phyloP scores from a whole-genome alignment of 73 alveolate species.

The Vitrella brassicaformis region DNA sequence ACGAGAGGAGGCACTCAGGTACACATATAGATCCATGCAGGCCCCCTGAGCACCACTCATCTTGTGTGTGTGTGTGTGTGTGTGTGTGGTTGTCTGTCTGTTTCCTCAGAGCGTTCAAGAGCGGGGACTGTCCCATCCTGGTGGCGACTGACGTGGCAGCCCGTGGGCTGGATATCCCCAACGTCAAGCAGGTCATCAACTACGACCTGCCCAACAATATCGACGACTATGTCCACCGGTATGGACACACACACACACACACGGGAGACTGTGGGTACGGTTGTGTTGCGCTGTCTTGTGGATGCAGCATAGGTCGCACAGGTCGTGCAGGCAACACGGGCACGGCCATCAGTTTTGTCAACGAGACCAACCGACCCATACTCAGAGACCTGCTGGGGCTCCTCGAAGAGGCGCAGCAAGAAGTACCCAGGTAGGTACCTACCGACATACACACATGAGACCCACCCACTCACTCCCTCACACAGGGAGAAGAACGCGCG shows the following conservation, averaged over 20 bases:
- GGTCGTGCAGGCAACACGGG: slow-evolving; percentile 87
- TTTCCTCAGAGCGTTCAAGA: slow-evolving; percentile 13
- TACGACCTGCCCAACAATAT: slow-evolving; percentile 36
- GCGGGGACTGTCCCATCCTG: slow-evolving; percentile 32
- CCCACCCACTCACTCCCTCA: too few species aligned
- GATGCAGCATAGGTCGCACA: slow-evolving; percentile 87
- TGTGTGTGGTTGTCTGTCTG: neutral
- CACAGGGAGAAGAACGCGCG: too few species aligned
- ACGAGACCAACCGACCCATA: neutral
- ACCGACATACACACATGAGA: too few species aligned
- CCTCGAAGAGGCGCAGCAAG: neutral
- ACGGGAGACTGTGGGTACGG: neutral
- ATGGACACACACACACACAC: neutral
- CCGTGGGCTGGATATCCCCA: slow-evolving; percentile 47
- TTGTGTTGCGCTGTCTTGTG: slow-evolving; percentile 20
- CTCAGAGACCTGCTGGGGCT: neutral
- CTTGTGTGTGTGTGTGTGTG: slow-evolving; percentile 16
- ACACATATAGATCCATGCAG: too few species aligned
- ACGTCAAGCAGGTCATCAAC: slow-evolving; percentile 41
- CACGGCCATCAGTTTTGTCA: slow-evolving; percentile 69
- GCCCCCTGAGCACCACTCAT: too few species aligned
- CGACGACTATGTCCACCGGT: slow-evolving; percentile 49
- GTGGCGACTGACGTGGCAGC: slow-evolving; percentile 40
- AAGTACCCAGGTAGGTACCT: neutral
- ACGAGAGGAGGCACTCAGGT: slow-evolving; percentile 38